Percentiles rank a stretch among this genome's conserved stretches.
Evolutionary conservation across 2,329 filamentous ascomycete species (phyloP).

Genomic region (Diatrype stigma): DNA sequence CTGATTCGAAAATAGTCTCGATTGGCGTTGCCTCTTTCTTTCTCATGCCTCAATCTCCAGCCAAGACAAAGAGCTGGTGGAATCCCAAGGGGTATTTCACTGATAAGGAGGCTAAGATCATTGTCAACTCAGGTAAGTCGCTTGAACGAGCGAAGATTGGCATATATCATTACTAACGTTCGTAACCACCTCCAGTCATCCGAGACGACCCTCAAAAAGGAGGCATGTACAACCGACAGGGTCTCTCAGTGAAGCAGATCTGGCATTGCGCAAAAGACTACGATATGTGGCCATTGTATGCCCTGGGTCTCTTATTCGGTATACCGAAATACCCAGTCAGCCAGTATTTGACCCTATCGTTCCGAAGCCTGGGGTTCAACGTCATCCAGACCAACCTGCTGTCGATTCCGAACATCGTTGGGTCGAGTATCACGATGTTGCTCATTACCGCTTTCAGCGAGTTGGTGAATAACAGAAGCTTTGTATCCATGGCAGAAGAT

Average conservation of each 20-base stretch:
- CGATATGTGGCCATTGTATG: slow-evolving; percentile 44
- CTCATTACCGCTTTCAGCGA: slow-evolving; percentile 49
- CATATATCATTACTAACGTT: slow-evolving; percentile 7
- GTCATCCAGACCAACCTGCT: slow-evolving; percentile 51
- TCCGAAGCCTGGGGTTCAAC: slow-evolving; percentile 23
- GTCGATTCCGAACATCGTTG: slow-evolving; percentile 42
- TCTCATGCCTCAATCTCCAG: slow-evolving; percentile 57
- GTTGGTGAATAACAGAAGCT: slow-evolving; percentile 42
- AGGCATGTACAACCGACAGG: slow-evolving; percentile 48
- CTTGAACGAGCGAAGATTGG: background rate
- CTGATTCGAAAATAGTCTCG: slow-evolving; percentile 30
- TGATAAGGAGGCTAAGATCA: slow-evolving; percentile 61
- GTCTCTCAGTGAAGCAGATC: slow-evolving; percentile 38
- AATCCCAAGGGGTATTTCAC: slow-evolving; percentile 58
- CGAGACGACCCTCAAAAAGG: slow-evolving; percentile 50
- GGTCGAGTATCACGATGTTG: slow-evolving; percentile 45
- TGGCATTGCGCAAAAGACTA: slow-evolving; percentile 46
- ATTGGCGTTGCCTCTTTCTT: slow-evolving; percentile 51
- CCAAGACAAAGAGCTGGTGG: slow-evolving; percentile 56
- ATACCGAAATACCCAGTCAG: slow-evolving; percentile 42
- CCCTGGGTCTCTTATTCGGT: slow-evolving; percentile 32
- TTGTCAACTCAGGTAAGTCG: slow-evolving; percentile 49
- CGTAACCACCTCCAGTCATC: slow-evolving; percentile 36
- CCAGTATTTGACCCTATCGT: slow-evolving; percentile 22
- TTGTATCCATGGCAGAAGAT: slow-evolving; percentile 43